Percentiles rank a stretch among this genome's conserved stretches.
Evolutionary conservation across 2,329 filamentous ascomycete genomes (phyloP).

Genomic region (Aspergillus costaricaensis): DNA sequence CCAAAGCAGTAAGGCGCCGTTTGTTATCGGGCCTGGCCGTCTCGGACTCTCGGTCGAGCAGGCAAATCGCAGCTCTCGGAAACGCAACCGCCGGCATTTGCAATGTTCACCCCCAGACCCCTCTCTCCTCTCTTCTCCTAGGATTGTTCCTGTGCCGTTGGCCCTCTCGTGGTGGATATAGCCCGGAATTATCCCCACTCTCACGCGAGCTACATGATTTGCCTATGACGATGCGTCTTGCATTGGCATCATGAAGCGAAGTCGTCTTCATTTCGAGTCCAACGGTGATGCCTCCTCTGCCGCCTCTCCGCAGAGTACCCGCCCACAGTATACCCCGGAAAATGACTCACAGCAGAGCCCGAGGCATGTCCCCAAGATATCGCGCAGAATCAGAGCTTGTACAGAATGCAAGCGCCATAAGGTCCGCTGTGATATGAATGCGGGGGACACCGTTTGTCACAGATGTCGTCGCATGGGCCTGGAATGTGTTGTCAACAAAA

Average conservation of each 20-base stretch:
- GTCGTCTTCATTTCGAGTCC: conserved; percentile 40
- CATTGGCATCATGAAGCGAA: conserved; percentile 40
- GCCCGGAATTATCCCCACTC: neutral
- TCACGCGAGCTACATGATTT: conserved; percentile 22
- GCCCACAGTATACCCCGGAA: conserved; percentile 27
- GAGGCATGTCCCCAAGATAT: conserved; percentile 44
- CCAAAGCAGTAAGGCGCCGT: neutral
- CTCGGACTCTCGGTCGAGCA: conserved; percentile 14
- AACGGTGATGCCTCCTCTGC: conserved; percentile 39
- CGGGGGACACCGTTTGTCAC: conserved; percentile 51
- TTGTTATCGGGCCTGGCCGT: conserved; percentile 4
- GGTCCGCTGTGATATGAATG: conserved; percentile 57
- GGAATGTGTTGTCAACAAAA: conserved; percentile 56
- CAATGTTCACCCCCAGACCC: conserved; percentile 6
- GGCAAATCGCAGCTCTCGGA: conserved; percentile 11
- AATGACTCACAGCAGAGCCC: conserved; percentile 29
- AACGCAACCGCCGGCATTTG: neutral
- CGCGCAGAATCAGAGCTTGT: conserved; percentile 52
- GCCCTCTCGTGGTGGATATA: neutral
- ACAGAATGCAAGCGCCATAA: conserved; percentile 58
- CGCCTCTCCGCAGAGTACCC: conserved; percentile 34
- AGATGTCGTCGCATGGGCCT: conserved; percentile 53
- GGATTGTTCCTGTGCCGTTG: neutral
- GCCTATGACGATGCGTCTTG: conserved; percentile 24
- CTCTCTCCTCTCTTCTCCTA: conserved; percentile 4